Conservation (phyloP, 495 filamentous ascomycete genomes). For the Annulohypoxylon nitens region DNA sequence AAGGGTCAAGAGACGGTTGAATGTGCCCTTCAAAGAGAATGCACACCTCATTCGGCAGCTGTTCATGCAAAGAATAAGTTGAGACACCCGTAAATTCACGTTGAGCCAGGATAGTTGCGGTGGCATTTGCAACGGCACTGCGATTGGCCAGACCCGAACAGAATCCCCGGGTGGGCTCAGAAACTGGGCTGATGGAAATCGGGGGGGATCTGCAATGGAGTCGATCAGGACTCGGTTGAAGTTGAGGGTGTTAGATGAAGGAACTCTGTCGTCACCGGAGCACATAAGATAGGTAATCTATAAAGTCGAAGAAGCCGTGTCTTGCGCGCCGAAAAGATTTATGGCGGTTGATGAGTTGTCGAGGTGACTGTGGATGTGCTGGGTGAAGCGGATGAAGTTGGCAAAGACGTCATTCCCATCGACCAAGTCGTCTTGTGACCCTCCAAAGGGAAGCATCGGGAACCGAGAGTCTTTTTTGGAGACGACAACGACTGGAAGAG, state of each 20-base stretch:
- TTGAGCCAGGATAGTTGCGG: constrained; percentile 39
- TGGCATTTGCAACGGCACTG: constrained; percentile 28
- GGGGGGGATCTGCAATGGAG: constrained; percentile 42
- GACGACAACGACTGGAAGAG: constrained; percentile 27
- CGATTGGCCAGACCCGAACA: constrained; percentile 36
- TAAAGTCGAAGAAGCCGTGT: constrained; percentile 37
- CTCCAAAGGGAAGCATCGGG: constrained; percentile 42
- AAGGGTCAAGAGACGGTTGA: constrained; percentile 30
- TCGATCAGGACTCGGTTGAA: constrained; percentile 40
- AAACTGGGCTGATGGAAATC: constrained; percentile 48
- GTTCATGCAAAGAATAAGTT: constrained; percentile 41
- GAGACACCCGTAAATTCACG: constrained; percentile 30
- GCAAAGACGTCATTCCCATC: constrained; percentile 44
- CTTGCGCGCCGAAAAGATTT: constrained; percentile 32
- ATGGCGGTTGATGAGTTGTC: constrained; percentile 36
- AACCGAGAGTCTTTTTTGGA: constrained; percentile 24
- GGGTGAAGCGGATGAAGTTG: constrained; percentile 35
- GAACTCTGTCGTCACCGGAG: constrained; percentile 32
- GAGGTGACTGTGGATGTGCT: constrained; percentile 25
- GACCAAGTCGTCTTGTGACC: constrained; percentile 44
- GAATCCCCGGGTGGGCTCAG: constrained; percentile 25
- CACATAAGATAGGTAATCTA: constrained; percentile 19
- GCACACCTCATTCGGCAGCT: constrained; percentile 43
- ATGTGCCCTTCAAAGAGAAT: constrained; percentile 25
- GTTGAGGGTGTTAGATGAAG: constrained; percentile 29